Conservation (phyloP, 352 stramenopile species). For the Plasmopara viticola region DNA sequence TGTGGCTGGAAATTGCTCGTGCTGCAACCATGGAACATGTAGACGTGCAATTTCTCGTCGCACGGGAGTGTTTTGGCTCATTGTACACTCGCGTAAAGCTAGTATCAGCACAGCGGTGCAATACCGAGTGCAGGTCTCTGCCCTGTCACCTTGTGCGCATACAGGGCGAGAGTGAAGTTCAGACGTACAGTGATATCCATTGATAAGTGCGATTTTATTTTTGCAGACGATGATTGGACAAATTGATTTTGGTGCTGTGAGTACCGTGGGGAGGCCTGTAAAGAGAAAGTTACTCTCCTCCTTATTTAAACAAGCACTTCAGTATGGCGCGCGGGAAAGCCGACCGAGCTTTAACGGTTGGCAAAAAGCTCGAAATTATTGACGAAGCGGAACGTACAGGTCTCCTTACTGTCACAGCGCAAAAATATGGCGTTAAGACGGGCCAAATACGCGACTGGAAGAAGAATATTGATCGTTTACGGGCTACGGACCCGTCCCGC, state of each 20-base stretch:
- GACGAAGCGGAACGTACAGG: conserved; percentile 78
- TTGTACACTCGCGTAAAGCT: neutral
- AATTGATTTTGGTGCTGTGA: conserved; percentile 8
- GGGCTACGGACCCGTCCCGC: conserved; percentile 68
- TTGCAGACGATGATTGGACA: conserved; percentile 11
- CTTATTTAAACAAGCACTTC: conserved; percentile 5
- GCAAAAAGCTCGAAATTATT: conserved; percentile 88
- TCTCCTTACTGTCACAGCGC: conserved; percentile 63
- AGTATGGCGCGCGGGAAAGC: conserved; percentile 79
- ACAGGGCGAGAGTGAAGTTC: conserved; percentile 7
- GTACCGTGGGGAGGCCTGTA: conserved; percentile 35
- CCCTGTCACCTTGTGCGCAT: conserved; percentile 19
- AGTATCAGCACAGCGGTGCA: conserved; percentile 1
- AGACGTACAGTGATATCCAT: conserved; percentile 4
- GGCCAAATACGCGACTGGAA: conserved; percentile 86
- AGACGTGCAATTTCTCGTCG: conserved; percentile 34
- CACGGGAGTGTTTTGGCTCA: conserved; percentile 9
- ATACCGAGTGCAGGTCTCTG: conserved; percentile 7
- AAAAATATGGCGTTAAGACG: conserved; percentile 84
- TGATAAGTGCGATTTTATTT: conserved; percentile 7
- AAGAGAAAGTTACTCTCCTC: conserved; percentile 34
- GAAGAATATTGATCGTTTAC: conserved; percentile 76
- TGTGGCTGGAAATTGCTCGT: conserved; percentile 53
- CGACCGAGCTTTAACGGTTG: conserved; percentile 69
- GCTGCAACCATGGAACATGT: conserved; percentile 51